These are phyloP conservation scores for Prunus persica DNA, from an alignment of 306 rosid species.

Conservation along the genomic window Prunus_persica_NCBIv2 NC_034014.1:19790501-19791000, in stretches of 20 bases:
- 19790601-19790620: slow-evolving; percentile 51
- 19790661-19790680: neutral
- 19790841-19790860: slow-evolving; percentile 91
- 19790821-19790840: slow-evolving; percentile 80
- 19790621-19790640: slow-evolving; percentile 9
- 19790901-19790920: slow-evolving; percentile 46
- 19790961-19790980: slow-evolving; percentile 6
- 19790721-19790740: slow-evolving; percentile 93
- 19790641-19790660: neutral
- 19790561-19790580: slow-evolving; percentile 63
- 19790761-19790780: slow-evolving; percentile 66
- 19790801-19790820: slow-evolving; percentile 68
- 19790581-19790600: slow-evolving; percentile 92
- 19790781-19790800: slow-evolving; percentile 50
- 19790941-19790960: slow-evolving; percentile 25
- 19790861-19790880: slow-evolving; percentile 92
- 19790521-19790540: slow-evolving; percentile 71
- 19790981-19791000: slow-evolving; percentile 13
- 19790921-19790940: slow-evolving; percentile 39
- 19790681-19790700: neutral
- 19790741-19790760: slow-evolving; percentile 83
- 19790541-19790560: slow-evolving; percentile 66
- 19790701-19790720: slow-evolving; percentile 79
- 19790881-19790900: slow-evolving; percentile 88
- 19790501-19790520: slow-evolving; percentile 58